These are phyloP conservation scores for Lasiosphaeris hirsuta DNA, from an alignment of 495 filamentous ascomycete species.

Conservation along the genomic window DNA sequence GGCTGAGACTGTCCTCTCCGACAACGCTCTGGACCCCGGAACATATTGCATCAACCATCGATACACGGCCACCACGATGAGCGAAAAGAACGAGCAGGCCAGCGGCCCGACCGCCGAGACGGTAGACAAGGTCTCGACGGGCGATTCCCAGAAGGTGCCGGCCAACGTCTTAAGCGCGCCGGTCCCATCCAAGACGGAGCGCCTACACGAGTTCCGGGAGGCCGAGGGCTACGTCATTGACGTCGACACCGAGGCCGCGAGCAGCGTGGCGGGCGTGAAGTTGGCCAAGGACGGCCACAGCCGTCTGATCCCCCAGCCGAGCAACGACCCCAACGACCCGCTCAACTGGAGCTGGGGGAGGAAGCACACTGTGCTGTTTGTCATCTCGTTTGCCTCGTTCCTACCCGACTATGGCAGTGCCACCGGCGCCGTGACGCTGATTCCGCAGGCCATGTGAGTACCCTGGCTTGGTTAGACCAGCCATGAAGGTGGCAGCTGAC, in stretches of 20 bases:
- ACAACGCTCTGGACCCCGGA: too few species aligned
- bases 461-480: neutral
- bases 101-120: neutral
- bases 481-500: neutral
- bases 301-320: conserved; percentile 59
- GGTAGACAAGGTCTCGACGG: neutral
- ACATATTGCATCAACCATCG: neutral
- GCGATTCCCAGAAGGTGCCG: neutral
- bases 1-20: too few species aligned
- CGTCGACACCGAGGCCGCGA: conserved; percentile 25
- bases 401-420: conserved; percentile 57
- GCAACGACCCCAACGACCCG: conserved; percentile 53
- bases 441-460: conserved; percentile 47
- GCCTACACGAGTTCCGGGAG: conserved; percentile 34
- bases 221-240: conserved; percentile 38
- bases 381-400: conserved; percentile 53
- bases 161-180: neutral
- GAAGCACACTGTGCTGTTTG: conserved; percentile 53
- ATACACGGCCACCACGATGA: neutral
- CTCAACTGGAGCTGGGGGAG: conserved; percentile 55
- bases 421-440: conserved; percentile 51
- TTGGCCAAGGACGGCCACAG: conserved; percentile 43
- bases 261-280: conserved; percentile 29
- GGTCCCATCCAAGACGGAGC: neutral
- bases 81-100: neutral